Conservation (phyloP, 1,284 basidiomycete genomes). For the Puccinia polysora region DNA sequence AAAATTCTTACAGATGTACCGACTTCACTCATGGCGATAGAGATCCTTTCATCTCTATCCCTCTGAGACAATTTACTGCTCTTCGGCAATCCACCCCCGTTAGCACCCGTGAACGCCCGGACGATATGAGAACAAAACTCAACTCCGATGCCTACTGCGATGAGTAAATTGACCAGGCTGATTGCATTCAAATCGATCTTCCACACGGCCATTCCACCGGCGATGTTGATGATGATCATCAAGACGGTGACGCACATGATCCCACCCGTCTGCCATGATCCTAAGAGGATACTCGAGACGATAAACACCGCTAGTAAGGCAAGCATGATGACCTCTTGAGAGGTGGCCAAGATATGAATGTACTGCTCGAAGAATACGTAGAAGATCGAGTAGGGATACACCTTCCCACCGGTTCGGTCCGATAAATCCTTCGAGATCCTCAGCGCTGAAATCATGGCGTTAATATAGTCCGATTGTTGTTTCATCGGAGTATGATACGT, state of each 20-base stretch:
- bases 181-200: slow-evolving; percentile 89
- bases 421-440: slow-evolving; percentile 83
- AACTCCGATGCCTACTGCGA: slow-evolving; percentile 89
- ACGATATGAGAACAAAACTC: slow-evolving; percentile 97
- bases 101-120: slow-evolving; percentile 85
- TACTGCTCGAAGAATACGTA: slow-evolving; percentile 98
- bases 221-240: slow-evolving; percentile 75
- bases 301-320: slow-evolving; percentile 77
- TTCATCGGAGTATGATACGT: slow-evolving; percentile 87
- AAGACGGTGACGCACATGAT: slow-evolving; percentile 81
- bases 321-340: slow-evolving; percentile 77
- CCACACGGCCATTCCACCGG: slow-evolving; percentile 93
- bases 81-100: slow-evolving; percentile 66
- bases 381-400: slow-evolving; percentile 92
- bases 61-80: slow-evolving; percentile 74
- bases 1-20: slow-evolving; percentile 75
- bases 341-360: slow-evolving; percentile 76
- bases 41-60: slow-evolving; percentile 89
- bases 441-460: slow-evolving; percentile 77
- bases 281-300: slow-evolving; percentile 78
- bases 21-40: slow-evolving; percentile 84
- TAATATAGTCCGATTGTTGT: slow-evolving; percentile 83
- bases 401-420: slow-evolving; percentile 64
- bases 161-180: slow-evolving; percentile 89
- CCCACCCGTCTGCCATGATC: slow-evolving; percentile 81